phyloP scores from a whole-genome alignment of 257 asterid genomes.

The Voacanga thouarsii region DNA sequence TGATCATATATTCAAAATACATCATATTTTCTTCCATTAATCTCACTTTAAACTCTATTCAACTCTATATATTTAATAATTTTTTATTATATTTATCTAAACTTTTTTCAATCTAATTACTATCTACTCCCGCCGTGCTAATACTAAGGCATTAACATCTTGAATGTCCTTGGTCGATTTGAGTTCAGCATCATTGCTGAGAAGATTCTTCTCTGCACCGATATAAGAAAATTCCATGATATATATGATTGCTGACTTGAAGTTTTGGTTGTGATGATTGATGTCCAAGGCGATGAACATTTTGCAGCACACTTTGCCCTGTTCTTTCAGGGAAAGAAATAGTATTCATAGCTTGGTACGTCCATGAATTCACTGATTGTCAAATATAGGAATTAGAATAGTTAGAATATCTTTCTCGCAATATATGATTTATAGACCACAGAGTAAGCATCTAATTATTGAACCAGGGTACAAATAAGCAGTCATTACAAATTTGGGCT shows the following conservation, averaged over 20 bases:
- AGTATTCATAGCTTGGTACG: not conserved
- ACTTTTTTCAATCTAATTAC: too few species aligned
- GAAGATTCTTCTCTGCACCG: constrained; percentile 16
- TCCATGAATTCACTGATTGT: not conserved
- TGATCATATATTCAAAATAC: too few species aligned
- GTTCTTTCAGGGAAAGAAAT: not conserved
- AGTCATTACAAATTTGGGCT: not conserved
- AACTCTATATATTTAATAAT: too few species aligned
- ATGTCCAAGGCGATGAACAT: constrained; percentile 1
- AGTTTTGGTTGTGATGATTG: constrained; percentile 13
- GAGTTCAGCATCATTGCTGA: constrained; percentile 15
- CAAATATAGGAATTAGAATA: not conserved
- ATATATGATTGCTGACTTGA: constrained; percentile 20
- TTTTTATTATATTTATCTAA: too few species aligned
- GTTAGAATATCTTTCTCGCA: too few species aligned
- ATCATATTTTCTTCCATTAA: too few species aligned
- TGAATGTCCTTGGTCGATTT: not conserved
- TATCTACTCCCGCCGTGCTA: too few species aligned
- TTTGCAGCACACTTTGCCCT: not conserved
- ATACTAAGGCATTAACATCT: too few species aligned
- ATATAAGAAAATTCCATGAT: constrained; percentile 2
- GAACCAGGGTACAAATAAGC: not conserved
- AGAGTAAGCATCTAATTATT: not conserved
- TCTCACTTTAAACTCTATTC: too few species aligned
- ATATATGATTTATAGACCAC: too few species aligned